phyloP scores from a whole-genome alignment of 768 basidiomycete genomes.

The Pisolithus marmoratus region DNA sequence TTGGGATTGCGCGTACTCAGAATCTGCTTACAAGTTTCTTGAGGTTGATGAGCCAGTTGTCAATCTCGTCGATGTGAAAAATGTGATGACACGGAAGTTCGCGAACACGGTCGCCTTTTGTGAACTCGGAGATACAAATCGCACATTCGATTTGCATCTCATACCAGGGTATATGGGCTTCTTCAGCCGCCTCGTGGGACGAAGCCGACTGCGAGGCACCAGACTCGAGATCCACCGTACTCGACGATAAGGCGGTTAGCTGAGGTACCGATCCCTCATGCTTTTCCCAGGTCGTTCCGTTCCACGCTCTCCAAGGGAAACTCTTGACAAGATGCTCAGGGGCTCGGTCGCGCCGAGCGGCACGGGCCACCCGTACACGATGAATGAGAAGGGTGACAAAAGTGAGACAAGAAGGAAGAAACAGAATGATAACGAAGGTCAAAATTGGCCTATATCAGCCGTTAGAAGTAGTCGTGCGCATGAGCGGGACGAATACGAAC shows the following conservation, averaged over 20 bases:
- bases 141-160: slow-evolving; percentile 83
- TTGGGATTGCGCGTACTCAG: background rate
- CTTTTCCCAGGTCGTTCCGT: slow-evolving; percentile 75
- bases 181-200: slow-evolving; percentile 17
- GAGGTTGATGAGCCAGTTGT: slow-evolving; percentile 87
- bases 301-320: slow-evolving; percentile 82
- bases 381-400: slow-evolving; percentile 87
- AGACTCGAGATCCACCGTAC: slow-evolving; percentile 35
- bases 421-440: slow-evolving; percentile 80
- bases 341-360: slow-evolving; percentile 78
- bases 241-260: slow-evolving; percentile 17
- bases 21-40: slow-evolving; percentile 76
- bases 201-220: slow-evolving; percentile 25
- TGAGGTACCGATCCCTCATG: slow-evolving; percentile 38
- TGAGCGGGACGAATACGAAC: slow-evolving; percentile 35
- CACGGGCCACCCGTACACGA: slow-evolving; percentile 76
- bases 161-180: slow-evolving; percentile 60
- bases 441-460: slow-evolving; percentile 61
- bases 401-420: slow-evolving; percentile 86
- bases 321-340: slow-evolving; percentile 74
- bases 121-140: slow-evolving; percentile 87
- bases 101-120: slow-evolving; percentile 82
- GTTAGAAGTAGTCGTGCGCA: slow-evolving; percentile 1
- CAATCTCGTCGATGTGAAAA: slow-evolving; percentile 89
- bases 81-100: slow-evolving; percentile 93